phyloP scores from a whole-genome alignment of 2,329 filamentous ascomycete genomes.

The Cercospora sp. region DNA sequence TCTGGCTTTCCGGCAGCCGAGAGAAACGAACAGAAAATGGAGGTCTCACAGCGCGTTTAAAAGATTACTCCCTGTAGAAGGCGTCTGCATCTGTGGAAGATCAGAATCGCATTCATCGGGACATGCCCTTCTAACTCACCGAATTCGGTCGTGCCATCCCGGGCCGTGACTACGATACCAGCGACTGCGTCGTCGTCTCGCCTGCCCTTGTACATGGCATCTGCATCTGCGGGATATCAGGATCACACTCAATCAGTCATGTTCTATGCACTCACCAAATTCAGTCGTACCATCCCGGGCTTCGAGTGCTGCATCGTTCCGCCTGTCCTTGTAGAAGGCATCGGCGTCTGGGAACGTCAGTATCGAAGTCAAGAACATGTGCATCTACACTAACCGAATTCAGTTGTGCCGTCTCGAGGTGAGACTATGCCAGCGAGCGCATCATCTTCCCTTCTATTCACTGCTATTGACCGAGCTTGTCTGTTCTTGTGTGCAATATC shows the following conservation, averaged over 20 bases:
- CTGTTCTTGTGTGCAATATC: slow-evolving; percentile 7
- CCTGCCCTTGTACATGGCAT: slow-evolving; percentile 16
- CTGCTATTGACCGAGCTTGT: not conserved
- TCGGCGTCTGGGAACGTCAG: slow-evolving; percentile 14
- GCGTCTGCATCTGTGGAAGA: slow-evolving; percentile 15
- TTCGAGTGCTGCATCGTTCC: not conserved
- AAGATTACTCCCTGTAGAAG: slow-evolving; percentile 5
- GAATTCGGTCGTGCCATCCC: slow-evolving; percentile 21
- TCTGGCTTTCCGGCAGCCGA: not conserved
- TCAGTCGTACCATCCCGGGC: slow-evolving; percentile 15
- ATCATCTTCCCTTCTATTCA: not conserved
- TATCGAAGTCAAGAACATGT: not conserved
- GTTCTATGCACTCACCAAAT: slow-evolving; percentile 2
- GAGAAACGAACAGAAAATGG: not conserved
- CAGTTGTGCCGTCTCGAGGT: slow-evolving; percentile 12
- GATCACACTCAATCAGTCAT: not conserved
- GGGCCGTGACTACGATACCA: not conserved
- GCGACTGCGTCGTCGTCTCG: not conserved
- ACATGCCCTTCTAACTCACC: not conserved
- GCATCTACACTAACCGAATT: slow-evolving; percentile 5
- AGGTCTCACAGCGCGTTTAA: not conserved
- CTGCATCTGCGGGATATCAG: slow-evolving; percentile 10
- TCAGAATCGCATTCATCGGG: not conserved
- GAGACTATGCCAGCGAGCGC: not conserved
- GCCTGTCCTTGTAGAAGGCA: slow-evolving; percentile 16